Percentiles rank a stretch among this genome's conserved stretches.
phyloP scores from a whole-genome alignment of 202 grass and related monocot species.

The Setaria viridis region DNA sequence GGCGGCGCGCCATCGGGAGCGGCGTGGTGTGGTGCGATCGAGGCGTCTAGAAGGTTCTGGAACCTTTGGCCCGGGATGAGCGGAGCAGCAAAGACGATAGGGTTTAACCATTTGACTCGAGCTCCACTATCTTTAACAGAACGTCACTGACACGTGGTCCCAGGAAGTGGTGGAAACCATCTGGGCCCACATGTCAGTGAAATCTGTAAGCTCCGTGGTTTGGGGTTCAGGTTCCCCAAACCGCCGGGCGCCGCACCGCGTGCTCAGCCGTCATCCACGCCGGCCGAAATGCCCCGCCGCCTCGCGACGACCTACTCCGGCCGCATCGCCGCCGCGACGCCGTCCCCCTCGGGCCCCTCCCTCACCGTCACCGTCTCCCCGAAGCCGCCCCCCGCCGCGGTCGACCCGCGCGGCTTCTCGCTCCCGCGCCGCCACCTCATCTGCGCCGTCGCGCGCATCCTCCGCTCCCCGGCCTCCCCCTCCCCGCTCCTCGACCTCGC shows the following conservation, averaged over 20 bases:
- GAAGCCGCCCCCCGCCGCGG: slow-evolving; percentile 8
- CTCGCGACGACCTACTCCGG: slow-evolving; percentile 75
- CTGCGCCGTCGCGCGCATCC: slow-evolving; percentile 67
- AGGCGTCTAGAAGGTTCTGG: slow-evolving; percentile 47
- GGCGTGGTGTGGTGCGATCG: background rate
- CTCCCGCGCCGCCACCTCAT: slow-evolving; percentile 80
- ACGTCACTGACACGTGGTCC: background rate
- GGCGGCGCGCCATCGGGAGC: slow-evolving; percentile 58
- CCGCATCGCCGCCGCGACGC: slow-evolving; percentile 64
- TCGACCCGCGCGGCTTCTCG: slow-evolving; percentile 56
- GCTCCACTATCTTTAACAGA: no score
- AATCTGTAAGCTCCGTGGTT: background rate
- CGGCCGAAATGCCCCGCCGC: slow-evolving; percentile 52
- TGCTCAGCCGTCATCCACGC: background rate
- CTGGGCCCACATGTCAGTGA: background rate
- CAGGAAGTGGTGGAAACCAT: background rate
- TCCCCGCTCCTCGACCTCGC: slow-evolving; percentile 68
- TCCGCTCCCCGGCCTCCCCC: slow-evolving; percentile 42
- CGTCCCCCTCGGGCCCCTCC: slow-evolving; percentile 61
- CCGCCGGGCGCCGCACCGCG: background rate
- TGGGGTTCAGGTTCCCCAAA: background rate
- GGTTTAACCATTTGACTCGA: slow-evolving; percentile 17
- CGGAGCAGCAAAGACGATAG: slow-evolving; percentile 17
- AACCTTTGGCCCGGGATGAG: background rate
- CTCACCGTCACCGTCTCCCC: slow-evolving; percentile 72